Percentiles rank a stretch among this genome's conserved stretches.
phyloP scores from a whole-genome alignment of 768 basidiomycete species.

The Ramaria rubella region DNA sequence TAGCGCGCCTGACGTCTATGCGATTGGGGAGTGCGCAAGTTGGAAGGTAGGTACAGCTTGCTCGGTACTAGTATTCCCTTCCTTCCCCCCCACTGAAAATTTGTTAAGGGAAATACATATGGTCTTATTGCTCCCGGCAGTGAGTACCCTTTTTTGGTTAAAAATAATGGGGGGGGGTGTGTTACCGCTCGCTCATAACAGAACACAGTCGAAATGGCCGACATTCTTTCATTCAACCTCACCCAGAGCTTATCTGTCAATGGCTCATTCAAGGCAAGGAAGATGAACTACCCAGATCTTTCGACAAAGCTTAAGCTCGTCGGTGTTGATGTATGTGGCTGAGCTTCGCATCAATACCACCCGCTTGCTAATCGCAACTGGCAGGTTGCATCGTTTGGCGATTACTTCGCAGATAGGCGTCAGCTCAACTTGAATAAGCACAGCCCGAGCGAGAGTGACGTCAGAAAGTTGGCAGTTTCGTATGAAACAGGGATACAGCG shows the following conservation, averaged over 20 bases:
- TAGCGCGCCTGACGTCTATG: slow-evolving; percentile 53
- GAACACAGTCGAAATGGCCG: slow-evolving; percentile 59
- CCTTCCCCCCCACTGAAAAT: too few species aligned
- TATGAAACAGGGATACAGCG: not conserved
- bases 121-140: slow-evolving; percentile 70
- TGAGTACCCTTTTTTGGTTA: slow-evolving; percentile 15
- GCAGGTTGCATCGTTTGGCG: slow-evolving; percentile 62
- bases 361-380: not conserved
- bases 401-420: slow-evolving; percentile 59
- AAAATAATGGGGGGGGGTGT: slow-evolving; percentile 11
- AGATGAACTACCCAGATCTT: slow-evolving; percentile 58
- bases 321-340: slow-evolving; percentile 50
- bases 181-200: not conserved
- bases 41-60: slow-evolving; percentile 35
- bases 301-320: slow-evolving; percentile 66
- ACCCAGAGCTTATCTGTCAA: slow-evolving; percentile 42
- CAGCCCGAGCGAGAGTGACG: not conserved
- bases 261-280: slow-evolving; percentile 35
- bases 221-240: slow-evolving; percentile 67
- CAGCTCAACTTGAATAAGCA: slow-evolving; percentile 1
- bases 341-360: too few species aligned
- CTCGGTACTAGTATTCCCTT: not conserved
- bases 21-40: slow-evolving; percentile 70
- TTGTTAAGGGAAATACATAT: slow-evolving; percentile 44
- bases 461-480: not conserved